Evolutionary conservation across 2,329 filamentous ascomycete genomes (phyloP).

Genomic region (Zymoseptoria pseudotritici): DNA sequence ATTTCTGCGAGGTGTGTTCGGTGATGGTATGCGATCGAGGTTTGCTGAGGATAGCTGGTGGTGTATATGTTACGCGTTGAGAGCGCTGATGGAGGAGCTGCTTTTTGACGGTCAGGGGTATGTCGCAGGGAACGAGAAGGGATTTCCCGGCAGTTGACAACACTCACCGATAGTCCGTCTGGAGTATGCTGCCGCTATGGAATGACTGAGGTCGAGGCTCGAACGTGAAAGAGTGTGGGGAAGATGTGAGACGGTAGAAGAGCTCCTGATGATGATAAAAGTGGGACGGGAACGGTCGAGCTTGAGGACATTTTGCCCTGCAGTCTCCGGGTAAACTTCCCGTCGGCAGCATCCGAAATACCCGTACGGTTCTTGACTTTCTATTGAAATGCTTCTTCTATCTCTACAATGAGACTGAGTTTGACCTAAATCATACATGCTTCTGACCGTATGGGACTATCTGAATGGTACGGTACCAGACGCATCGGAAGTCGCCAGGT

Average conservation of each 20-base stretch:
- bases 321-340: neutral
- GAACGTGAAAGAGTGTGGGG: neutral
- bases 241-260: neutral
- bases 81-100: neutral
- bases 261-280: neutral
- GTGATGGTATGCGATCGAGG: neutral
- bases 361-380: neutral
- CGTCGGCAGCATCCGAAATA: neutral
- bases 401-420: neutral
- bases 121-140: neutral
- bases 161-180: neutral
- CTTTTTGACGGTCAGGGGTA: neutral
- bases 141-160: neutral
- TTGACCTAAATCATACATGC: neutral
- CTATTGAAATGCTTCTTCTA: neutral
- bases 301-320: neutral
- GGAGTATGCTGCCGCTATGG: neutral
- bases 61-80: neutral
- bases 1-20: slow-evolving; percentile 30
- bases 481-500: neutral
- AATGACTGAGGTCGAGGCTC: neutral
- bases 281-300: neutral
- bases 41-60: neutral
- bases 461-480: neutral
- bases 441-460: neutral